Conservation (phyloP, 2,329 filamentous ascomycete species). For the Escovopsis sp. region DNA sequence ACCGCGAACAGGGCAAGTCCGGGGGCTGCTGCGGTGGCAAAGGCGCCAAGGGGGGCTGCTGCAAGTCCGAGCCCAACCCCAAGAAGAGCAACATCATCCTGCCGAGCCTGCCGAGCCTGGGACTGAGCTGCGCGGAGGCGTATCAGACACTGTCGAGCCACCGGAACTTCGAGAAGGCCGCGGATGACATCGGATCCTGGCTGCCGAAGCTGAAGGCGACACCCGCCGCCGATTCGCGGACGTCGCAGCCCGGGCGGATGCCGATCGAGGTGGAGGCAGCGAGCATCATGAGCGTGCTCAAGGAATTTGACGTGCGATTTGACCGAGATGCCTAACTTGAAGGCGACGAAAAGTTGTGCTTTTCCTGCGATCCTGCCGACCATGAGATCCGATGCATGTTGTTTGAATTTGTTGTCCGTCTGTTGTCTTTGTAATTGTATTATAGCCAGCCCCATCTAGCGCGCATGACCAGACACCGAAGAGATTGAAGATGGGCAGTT, state of each 20-base stretch:
- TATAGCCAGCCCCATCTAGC: too few species aligned
- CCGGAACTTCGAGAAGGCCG: constrained; percentile 58
- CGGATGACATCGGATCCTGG: constrained; percentile 62
- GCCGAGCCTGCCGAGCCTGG: constrained; percentile 32
- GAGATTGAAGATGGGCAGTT: too few species aligned
- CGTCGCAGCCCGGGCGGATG: constrained; percentile 26
- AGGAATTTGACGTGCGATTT: constrained; percentile 66
- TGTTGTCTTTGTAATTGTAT: too few species aligned
- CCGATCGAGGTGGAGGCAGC: constrained; percentile 70
- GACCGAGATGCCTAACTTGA: constrained; percentile 25
- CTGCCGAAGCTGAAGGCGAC: constrained; percentile 56
- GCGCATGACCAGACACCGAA: too few species aligned
- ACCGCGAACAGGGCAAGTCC: constrained; percentile 23
- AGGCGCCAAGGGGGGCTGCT: constrained; percentile 45
- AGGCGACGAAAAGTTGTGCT: too few species aligned
- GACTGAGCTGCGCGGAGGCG: constrained; percentile 59
- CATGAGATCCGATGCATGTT: too few species aligned
- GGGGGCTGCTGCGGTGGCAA: constrained; percentile 49
- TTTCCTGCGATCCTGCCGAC: too few species aligned
- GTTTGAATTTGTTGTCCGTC: too few species aligned
- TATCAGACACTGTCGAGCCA: constrained; percentile 69
- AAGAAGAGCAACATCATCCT: constrained; percentile 21
- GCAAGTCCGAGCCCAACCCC: constrained; percentile 26
- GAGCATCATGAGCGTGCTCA: constrained; percentile 74
- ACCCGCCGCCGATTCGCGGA: constrained; percentile 17